Conservation (phyloP, 148 eudicot species). For the Rhododendron vialii region DNA sequence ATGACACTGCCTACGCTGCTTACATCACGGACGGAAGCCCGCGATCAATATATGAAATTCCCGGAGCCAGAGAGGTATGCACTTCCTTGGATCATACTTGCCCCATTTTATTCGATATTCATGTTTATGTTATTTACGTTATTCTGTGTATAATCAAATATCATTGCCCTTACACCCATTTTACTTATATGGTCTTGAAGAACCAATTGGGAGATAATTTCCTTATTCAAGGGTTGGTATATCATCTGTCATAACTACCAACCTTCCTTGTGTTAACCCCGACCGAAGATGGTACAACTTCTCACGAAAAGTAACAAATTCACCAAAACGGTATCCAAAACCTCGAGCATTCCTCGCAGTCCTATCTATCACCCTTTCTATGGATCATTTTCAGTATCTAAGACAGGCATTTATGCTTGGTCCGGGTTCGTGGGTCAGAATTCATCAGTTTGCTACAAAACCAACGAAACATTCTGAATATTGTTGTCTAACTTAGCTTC, state of each 20-base stretch:
- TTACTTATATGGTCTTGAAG: background rate
- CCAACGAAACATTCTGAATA: background rate
- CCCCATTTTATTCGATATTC: background rate
- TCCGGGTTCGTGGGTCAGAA: background rate
- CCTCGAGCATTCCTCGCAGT: background rate
- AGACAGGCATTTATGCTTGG: background rate
- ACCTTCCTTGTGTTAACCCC: background rate
- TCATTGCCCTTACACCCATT: background rate
- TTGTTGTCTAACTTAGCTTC: background rate
- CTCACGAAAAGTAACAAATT: background rate
- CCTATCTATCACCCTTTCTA: background rate
- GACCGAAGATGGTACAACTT: background rate
- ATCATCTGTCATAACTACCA: background rate
- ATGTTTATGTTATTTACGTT: background rate
- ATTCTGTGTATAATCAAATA: background rate
- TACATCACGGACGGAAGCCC: constrained; percentile 69
- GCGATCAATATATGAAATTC: constrained; percentile 69
- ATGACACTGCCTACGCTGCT: constrained; percentile 69
- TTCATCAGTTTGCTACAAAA: background rate
- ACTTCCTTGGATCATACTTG: background rate
- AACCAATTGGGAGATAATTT: background rate
- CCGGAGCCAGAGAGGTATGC: constrained; percentile 71
- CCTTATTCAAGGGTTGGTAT: background rate
- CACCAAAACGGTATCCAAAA: background rate
- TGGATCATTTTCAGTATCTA: background rate